A percentile compares a stretch with the other conserved stretches of the same genome.
These are phyloP conservation scores for Populus nigra DNA, from an alignment of 345 rosid species.

Conservation along the genomic window DNA sequence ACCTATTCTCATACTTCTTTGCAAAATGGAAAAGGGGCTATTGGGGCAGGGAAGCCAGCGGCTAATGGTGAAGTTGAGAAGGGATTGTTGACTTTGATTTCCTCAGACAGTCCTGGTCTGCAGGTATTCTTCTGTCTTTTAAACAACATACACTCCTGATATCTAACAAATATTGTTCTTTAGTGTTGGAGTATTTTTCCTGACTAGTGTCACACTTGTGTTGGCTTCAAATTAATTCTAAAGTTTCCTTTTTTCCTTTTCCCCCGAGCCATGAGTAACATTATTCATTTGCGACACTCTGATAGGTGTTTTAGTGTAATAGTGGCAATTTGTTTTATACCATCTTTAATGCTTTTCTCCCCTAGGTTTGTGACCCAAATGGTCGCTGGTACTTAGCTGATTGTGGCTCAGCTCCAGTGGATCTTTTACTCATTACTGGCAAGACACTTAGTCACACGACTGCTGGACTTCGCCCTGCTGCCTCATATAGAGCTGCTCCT, in stretches of 20 bases:
- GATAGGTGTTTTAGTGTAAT: conserved; percentile 1
- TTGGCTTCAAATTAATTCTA: conserved; percentile 11
- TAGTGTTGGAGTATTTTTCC: neutral
- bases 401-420: conserved; percentile 63
- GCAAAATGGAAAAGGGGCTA: conserved; percentile 71
- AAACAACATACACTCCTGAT: conserved; percentile 1
- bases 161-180: conserved; percentile 8
- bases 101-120: conserved; percentile 71
- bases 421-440: conserved; percentile 83
- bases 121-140: conserved; percentile 51
- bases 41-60: conserved; percentile 63
- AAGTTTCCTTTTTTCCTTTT: neutral
- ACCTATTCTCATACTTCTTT: conserved; percentile 55
- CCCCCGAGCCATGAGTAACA: neutral
- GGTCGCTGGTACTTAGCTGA: conserved; percentile 98
- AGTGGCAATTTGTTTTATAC: conserved; percentile 7
- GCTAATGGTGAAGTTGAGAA: conserved; percentile 78
- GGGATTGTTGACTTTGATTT: conserved; percentile 82
- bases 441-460: conserved; percentile 92
- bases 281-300: conserved; percentile 11
- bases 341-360: conserved; percentile 17
- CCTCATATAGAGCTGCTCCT: conserved; percentile 59
- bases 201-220: neutral
- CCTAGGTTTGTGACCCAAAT: conserved; percentile 91
- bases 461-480: conserved; percentile 93